phyloP scores from a whole-genome alignment of 2,329 filamentous ascomycete species.

The Chrysosporium keratinophilum region DNA sequence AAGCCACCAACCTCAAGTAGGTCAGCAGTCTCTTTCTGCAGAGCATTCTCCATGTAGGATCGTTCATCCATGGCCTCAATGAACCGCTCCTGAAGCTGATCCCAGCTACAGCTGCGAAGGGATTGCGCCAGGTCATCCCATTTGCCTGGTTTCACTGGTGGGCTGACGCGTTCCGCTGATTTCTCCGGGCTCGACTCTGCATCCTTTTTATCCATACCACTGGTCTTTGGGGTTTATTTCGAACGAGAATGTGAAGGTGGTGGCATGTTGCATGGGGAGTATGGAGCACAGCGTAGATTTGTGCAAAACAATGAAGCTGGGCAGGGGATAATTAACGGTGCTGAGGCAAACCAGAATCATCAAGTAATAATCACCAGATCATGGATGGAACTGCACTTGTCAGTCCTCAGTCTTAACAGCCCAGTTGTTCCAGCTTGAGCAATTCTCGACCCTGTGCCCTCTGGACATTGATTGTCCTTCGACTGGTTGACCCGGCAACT shows the following conservation, averaged over 20 bases:
- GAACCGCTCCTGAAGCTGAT: conserved; percentile 61
- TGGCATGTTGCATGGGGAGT: not conserved
- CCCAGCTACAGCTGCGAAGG: conserved; percentile 60
- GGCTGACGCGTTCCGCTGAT: not conserved
- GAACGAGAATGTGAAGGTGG: conserved; percentile 3
- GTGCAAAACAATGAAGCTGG: no score
- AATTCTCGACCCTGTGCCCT: no score
- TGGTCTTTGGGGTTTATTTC: conserved; percentile 2
- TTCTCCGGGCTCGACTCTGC: not conserved
- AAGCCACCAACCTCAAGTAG: conserved; percentile 49
- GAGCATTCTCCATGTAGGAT: conserved; percentile 51
- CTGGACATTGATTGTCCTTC: no score
- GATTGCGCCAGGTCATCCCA: conserved; percentile 9
- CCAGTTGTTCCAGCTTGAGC: no score
- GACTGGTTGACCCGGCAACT: not conserved
- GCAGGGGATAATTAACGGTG: not conserved
- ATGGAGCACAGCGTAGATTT: no score
- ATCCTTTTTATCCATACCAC: not conserved
- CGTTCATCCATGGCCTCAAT: conserved; percentile 54
- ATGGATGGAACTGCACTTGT: not conserved
- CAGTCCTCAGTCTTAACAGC: not conserved
- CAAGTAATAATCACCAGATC: not conserved
- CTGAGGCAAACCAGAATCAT: not conserved
- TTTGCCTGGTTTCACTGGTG: not conserved
- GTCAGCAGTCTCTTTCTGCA: conserved; percentile 56